Percentiles rank a stretch among this genome's conserved stretches.
These are phyloP conservation scores for Eutypa lata DNA, from an alignment of 2,329 filamentous ascomycete species.

Conservation along the genomic window DNA sequence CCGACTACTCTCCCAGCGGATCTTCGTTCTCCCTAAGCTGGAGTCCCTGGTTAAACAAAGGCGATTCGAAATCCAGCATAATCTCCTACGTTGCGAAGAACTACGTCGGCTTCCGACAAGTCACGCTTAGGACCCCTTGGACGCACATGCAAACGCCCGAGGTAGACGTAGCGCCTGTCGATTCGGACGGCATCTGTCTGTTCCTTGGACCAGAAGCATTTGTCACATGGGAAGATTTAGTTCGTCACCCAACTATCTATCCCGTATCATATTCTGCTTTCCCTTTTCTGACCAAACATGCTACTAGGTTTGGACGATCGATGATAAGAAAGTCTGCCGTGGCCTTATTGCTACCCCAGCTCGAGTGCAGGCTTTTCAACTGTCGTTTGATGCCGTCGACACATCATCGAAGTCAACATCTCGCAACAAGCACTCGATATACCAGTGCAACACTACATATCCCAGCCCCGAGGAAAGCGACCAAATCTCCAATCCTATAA, in stretches of 20 bases:
- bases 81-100: constrained; percentile 49
- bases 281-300: constrained; percentile 8
- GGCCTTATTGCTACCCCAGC: constrained; percentile 54
- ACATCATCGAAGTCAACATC: constrained; percentile 19
- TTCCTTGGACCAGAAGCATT: constrained; percentile 51
- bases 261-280: neutral
- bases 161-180: constrained; percentile 36
- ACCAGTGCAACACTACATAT: constrained; percentile 47
- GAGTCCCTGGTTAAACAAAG: constrained; percentile 48
- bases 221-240: constrained; percentile 52
- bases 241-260: constrained; percentile 24
- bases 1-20: constrained; percentile 45
- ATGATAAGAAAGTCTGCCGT: constrained; percentile 39
- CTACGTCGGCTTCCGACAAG: constrained; percentile 52
- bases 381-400: constrained; percentile 40
- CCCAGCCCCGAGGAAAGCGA: constrained; percentile 27
- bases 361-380: constrained; percentile 47
- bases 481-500: constrained; percentile 41
- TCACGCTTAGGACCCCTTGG: constrained; percentile 40
- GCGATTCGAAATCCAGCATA: constrained; percentile 36
- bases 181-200: constrained; percentile 47
- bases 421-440: constrained; percentile 33
- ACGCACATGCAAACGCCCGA: constrained; percentile 31
- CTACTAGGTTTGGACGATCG: constrained; percentile 40
- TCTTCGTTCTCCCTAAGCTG: constrained; percentile 52